phyloP scores from a whole-genome alignment of 176 grass and related monocot genomes.

The Dendrocalamus sinicus region DNA sequence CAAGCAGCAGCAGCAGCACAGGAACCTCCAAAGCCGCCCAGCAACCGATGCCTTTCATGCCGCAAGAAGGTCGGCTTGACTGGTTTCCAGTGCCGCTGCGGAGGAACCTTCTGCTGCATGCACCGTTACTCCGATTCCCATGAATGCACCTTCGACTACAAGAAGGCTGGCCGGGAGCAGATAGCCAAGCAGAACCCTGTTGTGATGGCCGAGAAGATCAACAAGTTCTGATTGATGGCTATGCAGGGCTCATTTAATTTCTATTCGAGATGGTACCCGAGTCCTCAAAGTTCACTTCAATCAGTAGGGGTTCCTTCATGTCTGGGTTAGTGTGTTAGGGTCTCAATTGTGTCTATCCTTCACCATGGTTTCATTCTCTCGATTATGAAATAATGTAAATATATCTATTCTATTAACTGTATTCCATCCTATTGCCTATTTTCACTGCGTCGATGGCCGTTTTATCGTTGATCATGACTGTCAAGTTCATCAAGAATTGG shows the following conservation, averaged over 20 bases:
- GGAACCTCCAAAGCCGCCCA: conserved; percentile 55
- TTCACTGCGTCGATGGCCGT: not conserved
- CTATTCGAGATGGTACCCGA: conserved; percentile 7
- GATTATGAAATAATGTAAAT: conserved; percentile 83
- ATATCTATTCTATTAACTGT: conserved; percentile 59
- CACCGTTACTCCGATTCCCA: conserved; percentile 71
- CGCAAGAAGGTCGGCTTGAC: conserved; percentile 70
- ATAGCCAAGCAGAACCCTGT: conserved; percentile 79
- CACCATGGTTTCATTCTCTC: conserved; percentile 60
- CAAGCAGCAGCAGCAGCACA: conserved; percentile 35
- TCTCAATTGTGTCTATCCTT: conserved; percentile 52
- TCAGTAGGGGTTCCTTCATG: conserved; percentile 48
- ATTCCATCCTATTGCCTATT: conserved; percentile 38
- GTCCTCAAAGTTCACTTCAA: conserved; percentile 36
- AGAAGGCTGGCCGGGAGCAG: conserved; percentile 60
- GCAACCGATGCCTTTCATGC: conserved; percentile 72
- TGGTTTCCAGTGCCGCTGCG: conserved; percentile 76
- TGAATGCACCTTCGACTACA: conserved; percentile 83
- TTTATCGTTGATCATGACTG: not conserved
- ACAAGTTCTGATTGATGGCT: conserved; percentile 61
- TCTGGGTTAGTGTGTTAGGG: conserved; percentile 43
- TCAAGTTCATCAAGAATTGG: not conserved
- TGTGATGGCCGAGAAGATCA: conserved; percentile 76
- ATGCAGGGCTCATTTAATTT: not conserved
- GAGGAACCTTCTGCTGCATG: conserved; percentile 63